A percentile compares a stretch with the other conserved stretches of the same genome.
phyloP scores from a whole-genome alignment of 257 asterid species.

The Jacaranda mimosifolia region DNA sequence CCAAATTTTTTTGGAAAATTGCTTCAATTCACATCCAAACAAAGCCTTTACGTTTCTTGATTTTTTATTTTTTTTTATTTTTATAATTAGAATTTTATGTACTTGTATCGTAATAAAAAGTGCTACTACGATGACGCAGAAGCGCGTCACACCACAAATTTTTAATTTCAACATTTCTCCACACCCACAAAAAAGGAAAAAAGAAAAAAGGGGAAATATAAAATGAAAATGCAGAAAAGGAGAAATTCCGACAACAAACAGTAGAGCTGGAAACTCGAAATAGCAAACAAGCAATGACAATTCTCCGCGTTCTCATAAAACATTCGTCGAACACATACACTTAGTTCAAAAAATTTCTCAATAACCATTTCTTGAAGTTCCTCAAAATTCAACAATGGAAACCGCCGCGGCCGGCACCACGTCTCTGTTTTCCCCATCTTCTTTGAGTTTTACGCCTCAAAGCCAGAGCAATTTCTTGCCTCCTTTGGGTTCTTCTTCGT shows the following conservation, averaged over 20 bases:
- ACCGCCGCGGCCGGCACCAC: conserved; percentile 51
- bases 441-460: conserved; percentile 39
- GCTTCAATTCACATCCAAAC: no score
- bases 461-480: conserved; percentile 42
- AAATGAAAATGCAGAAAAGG: background rate
- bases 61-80: no score
- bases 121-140: conserved; percentile 30
- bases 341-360: background rate
- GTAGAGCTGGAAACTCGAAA: conserved; percentile 28
- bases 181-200: conserved; percentile 40
- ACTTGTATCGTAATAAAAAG: conserved; percentile 8
- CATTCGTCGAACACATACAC: conserved; percentile 46
- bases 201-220: background rate
- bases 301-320: conserved; percentile 40
- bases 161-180: conserved; percentile 23
- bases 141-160: conserved; percentile 37
- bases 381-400: conserved; percentile 41
- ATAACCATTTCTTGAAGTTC: background rate
- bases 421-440: conserved; percentile 52
- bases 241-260: conserved; percentile 28
- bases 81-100: no score
- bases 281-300: conserved; percentile 28
- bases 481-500: conserved; percentile 58
- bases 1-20: no score
- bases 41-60: no score